phyloP scores from a whole-genome alignment of 345 rosid genomes.

The Diplotaxis tenuifolia region DNA sequence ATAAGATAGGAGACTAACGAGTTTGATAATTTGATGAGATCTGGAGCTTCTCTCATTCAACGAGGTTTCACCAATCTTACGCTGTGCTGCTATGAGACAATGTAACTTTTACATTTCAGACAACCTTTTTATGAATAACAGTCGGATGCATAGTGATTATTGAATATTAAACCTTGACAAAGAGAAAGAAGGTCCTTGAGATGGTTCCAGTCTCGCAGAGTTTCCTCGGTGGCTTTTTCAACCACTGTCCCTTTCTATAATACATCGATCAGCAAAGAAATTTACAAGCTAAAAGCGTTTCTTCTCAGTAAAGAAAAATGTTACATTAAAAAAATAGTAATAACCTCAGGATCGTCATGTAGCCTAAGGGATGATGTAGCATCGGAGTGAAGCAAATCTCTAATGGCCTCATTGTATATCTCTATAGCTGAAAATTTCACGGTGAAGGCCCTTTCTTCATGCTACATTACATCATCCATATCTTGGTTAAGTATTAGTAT shows the following conservation, averaged over 20 bases:
- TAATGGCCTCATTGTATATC: slow-evolving; percentile 91
- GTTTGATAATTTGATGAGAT: slow-evolving; percentile 94
- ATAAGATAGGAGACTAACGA: slow-evolving; percentile 40
- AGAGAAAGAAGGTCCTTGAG: slow-evolving; percentile 74
- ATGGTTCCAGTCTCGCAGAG: slow-evolving; percentile 75
- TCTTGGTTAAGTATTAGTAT: too few species aligned
- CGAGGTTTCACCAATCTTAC: slow-evolving; percentile 83
- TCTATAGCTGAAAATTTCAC: slow-evolving; percentile 92
- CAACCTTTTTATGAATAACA: not conserved
- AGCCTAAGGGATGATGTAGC: slow-evolving; percentile 69
- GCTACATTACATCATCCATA: slow-evolving; percentile 44
- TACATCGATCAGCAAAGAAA: slow-evolving; percentile 13
- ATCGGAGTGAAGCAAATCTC: slow-evolving; percentile 77
- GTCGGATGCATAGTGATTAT: too few species aligned
- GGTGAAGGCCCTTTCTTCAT: slow-evolving; percentile 83
- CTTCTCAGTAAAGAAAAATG: not conserved
- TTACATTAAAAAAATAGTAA: not conserved
- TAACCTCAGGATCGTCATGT: slow-evolving; percentile 91
- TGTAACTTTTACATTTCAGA: not conserved
- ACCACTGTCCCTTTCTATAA: slow-evolving; percentile 88
- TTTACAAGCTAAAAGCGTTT: not conserved
- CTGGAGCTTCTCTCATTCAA: slow-evolving; percentile 92
- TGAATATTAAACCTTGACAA: slow-evolving; percentile 68
- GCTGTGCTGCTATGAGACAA: slow-evolving; percentile 66
- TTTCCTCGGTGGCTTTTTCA: slow-evolving; percentile 81